Evolutionary conservation across 176 grass and related monocot genomes (phyloP).

Genomic region (Saccharum officinarum): DNA sequence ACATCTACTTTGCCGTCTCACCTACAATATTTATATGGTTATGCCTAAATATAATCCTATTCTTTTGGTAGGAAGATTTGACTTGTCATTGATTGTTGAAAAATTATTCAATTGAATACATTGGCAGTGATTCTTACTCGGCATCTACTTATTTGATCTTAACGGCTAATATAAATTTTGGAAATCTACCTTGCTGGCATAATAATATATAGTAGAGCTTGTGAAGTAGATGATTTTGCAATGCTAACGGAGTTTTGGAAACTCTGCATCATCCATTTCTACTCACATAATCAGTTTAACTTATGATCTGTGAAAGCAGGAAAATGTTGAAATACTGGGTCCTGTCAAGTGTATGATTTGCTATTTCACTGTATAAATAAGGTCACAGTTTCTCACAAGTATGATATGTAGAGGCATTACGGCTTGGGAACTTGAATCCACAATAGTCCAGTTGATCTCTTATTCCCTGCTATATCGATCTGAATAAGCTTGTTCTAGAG

Average conservation of each 20-base stretch:
- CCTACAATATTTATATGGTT: conserved; percentile 11
- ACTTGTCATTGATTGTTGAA: conserved; percentile 18
- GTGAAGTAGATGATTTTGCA: background rate
- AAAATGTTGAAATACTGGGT: background rate
- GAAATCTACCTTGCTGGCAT: background rate
- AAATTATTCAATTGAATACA: conserved; percentile 20
- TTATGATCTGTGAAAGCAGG: conserved; percentile 11
- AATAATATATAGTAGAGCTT: background rate
- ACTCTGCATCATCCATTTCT: background rate
- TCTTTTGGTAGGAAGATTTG: background rate
- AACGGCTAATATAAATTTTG: conserved; percentile 2
- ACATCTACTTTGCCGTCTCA: background rate
- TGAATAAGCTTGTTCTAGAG: conserved; percentile 13
- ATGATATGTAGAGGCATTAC: background rate
- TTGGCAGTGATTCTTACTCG: background rate
- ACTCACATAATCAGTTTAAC: background rate
- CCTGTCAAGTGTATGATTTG: background rate
- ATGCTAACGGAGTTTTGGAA: background rate
- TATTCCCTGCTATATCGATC: background rate
- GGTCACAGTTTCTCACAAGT: background rate
- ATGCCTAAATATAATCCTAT: conserved; percentile 2
- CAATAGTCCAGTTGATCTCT: background rate
- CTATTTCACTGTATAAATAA: background rate
- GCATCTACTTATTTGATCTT: conserved; percentile 26
- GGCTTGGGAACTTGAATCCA: background rate